These are phyloP conservation scores for Diplogelasinospora grovesii DNA, from an alignment of 495 filamentous ascomycete species.

Conservation along the genomic window DNA sequence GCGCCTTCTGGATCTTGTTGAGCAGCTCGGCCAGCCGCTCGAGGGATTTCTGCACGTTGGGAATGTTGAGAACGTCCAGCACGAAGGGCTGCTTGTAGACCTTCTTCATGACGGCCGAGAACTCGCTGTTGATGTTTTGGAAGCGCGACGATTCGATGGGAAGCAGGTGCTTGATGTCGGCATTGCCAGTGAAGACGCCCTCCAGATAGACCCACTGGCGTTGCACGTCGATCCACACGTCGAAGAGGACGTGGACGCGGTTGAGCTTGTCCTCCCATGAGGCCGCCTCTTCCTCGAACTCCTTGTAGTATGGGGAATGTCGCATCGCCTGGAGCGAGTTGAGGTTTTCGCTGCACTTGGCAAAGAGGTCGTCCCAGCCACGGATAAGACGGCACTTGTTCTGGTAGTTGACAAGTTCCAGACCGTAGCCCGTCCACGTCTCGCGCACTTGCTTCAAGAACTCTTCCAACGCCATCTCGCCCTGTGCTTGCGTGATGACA, in stretches of 20 bases:
- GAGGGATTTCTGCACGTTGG: constrained; percentile 88
- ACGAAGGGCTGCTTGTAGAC: constrained; percentile 92
- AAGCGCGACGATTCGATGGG: constrained; percentile 94
- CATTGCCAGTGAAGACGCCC: constrained; percentile 96
- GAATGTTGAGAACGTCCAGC: constrained; percentile 89
- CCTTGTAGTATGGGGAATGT: constrained; percentile 97
- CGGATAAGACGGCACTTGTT: constrained; percentile 95
- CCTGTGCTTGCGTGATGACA: constrained; percentile 91
- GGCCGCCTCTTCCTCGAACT: constrained; percentile 95
- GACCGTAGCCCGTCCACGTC: constrained; percentile 88
- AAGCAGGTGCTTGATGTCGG: constrained; percentile 96
- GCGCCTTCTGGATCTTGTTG: constrained; percentile 98
- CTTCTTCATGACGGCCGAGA: constrained; percentile 96
- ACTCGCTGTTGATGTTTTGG: constrained; percentile 98
- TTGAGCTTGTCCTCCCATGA: constrained; percentile 98
- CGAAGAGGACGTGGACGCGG: constrained; percentile 92
- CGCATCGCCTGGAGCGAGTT: constrained; percentile 98
- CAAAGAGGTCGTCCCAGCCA: constrained; percentile 96
- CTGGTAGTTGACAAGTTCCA: constrained; percentile 95
- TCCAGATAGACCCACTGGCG: constrained; percentile 99
- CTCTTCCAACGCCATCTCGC: constrained; percentile 97
- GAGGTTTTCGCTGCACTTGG: constrained; percentile 95
- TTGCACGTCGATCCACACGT: constrained; percentile 99
- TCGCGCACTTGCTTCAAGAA: constrained; percentile 96
- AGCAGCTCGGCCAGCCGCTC: constrained; percentile 91